These are phyloP conservation scores for Ziziphus jujuba DNA, from an alignment of 306 rosid genomes.

Conservation along the genomic window DNA sequence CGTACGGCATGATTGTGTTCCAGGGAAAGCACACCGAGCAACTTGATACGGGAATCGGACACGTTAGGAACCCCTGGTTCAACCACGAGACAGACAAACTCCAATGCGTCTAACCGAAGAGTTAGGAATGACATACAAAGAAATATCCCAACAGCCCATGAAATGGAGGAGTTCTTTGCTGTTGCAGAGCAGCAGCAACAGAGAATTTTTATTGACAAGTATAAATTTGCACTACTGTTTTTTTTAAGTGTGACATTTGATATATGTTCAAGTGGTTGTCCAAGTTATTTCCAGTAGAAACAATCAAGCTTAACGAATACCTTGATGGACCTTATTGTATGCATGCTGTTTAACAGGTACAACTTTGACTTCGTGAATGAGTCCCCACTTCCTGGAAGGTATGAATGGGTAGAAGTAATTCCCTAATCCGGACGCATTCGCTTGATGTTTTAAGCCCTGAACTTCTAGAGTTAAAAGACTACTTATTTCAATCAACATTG, in stretches of 20 bases:
- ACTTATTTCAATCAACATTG: slow-evolving; percentile 21
- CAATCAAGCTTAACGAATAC: neutral
- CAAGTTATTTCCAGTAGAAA: neutral
- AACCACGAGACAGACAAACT: slow-evolving; percentile 50
- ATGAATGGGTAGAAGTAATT: slow-evolving; percentile 77
- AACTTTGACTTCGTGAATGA: slow-evolving; percentile 76
- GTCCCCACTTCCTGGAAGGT: slow-evolving; percentile 74
- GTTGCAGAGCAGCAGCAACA: slow-evolving; percentile 82
- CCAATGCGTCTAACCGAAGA: slow-evolving; percentile 20
- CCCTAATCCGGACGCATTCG: slow-evolving; percentile 33
- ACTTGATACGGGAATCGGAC: slow-evolving; percentile 61
- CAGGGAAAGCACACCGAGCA: slow-evolving; percentile 79
- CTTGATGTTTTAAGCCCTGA: slow-evolving; percentile 11
- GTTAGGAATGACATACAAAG: slow-evolving; percentile 40
- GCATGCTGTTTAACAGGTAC: slow-evolving; percentile 57
- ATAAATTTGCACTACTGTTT: slow-evolving; percentile 6
- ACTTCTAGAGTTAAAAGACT: slow-evolving; percentile 11
- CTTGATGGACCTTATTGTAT: neutral
- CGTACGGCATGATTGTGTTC: slow-evolving; percentile 50
- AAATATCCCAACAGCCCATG: slow-evolving; percentile 60
- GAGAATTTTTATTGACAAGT: slow-evolving; percentile 68
- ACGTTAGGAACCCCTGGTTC: slow-evolving; percentile 61
- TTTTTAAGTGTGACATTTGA: neutral
- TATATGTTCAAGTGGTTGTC: neutral
- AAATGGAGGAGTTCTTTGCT: slow-evolving; percentile 84